Base-by-base conservation (phyloP, 1,284 basidiomycete genomes). In the Exobasidium cylindrosporum region DNA sequence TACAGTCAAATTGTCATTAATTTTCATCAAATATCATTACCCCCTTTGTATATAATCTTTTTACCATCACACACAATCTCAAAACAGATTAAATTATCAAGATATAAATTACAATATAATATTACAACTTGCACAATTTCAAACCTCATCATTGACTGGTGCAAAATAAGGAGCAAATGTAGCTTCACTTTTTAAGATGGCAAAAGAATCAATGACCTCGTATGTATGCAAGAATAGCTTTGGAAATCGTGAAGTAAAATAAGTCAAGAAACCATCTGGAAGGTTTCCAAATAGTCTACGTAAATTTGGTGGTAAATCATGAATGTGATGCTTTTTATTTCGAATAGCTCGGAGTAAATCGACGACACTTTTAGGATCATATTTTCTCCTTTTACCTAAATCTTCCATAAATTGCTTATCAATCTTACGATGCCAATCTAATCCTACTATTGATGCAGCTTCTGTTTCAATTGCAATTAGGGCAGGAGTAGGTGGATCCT, bases 251-350 rank as follows among this genome's bases (percentile, higher is more conserved):
- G 86, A 84, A 0, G 92, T 96, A 79, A 97, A 98, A 81, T 97
- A 98, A 3, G 84, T 82, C 60, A 98, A 82, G 83, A 92, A 98
- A 11, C 94, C 94, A 66, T 90, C 88, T 0, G 96, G 95, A 83
- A 97, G 87, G 17, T 14, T 83, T 6, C 94, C 94, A 13, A 97
- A 84, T 78, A 90, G 87, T 60, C 88, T 86, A 79, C 92, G 92
- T 45, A 93, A 89, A 63, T 88, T 87, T 60, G 92, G 90, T 1
- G 93, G 93, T 23, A 97, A 83, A 80, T 95, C 92, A 82, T 97
- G 95, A 77, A 96, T 97, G 79, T 98, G 95, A 73, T 98, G 90
- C 89, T 95, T 97, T 92, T 98, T 98, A 81, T 98, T 98, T 64
- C 96, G 84, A 78, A 98, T 83, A 1, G 94, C 96, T 50, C 95